phyloP scores from a whole-genome alignment of 1,284 basidiomycete species.

The Gymnopus androsaceus region DNA sequence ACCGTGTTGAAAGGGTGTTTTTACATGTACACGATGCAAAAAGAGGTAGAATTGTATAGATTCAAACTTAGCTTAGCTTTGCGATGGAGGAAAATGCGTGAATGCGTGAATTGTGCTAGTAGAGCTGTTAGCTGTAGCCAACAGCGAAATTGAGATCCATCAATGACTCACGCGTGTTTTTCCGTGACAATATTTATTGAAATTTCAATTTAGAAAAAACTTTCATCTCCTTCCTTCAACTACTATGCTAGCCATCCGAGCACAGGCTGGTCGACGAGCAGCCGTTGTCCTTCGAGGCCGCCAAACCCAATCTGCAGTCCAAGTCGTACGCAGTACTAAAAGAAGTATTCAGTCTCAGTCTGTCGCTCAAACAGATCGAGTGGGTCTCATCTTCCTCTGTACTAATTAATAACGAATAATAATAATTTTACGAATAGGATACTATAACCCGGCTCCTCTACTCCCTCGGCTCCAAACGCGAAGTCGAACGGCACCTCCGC shows the following conservation, averaged over 20 bases:
- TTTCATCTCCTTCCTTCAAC: slow-evolving; percentile 1
- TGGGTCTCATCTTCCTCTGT: slow-evolving; percentile 28
- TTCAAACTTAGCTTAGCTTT: too few species aligned
- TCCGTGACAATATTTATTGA: neutral
- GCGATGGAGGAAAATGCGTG: too few species aligned
- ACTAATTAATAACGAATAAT: neutral
- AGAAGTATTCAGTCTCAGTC: slow-evolving; percentile 48
- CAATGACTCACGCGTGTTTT: slow-evolving; percentile 1
- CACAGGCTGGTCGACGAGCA: slow-evolving; percentile 16
- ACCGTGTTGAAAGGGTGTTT: too few species aligned
- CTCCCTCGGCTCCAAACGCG: slow-evolving; percentile 92
- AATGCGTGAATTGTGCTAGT: too few species aligned
- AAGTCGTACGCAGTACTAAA: slow-evolving; percentile 37
- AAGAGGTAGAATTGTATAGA: too few species aligned
- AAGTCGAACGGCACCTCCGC: slow-evolving; percentile 94
- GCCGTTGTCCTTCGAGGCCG: slow-evolving; percentile 44
- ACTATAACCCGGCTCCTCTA: slow-evolving; percentile 93
- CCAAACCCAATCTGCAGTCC: slow-evolving; percentile 47
- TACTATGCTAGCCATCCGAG: slow-evolving; percentile 13
- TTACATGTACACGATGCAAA: too few species aligned
- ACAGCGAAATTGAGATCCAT: too few species aligned
- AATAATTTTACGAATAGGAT: slow-evolving; percentile 62
- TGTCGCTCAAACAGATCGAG: slow-evolving; percentile 61
- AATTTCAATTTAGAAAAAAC: neutral
- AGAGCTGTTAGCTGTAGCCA: too few species aligned